Base-by-base conservation (phyloP, 352 stramenopile species). In the Aphanomyces cochlioides region DNA sequence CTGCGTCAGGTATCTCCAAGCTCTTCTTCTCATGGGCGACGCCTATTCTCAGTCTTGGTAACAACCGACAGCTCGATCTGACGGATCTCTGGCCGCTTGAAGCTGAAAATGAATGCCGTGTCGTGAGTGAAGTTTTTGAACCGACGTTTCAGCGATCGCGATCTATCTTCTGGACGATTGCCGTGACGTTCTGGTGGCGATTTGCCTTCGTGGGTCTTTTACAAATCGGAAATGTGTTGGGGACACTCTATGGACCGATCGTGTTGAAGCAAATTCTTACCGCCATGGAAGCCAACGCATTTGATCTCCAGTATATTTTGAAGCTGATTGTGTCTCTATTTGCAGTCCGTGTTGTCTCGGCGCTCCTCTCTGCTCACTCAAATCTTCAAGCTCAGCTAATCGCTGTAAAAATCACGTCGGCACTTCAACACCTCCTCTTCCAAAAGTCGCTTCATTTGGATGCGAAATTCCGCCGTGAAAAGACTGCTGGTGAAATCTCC, bases 341-440 rank as follows among this genome's bases (percentile, higher is more conserved):
- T 7, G 19, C 47, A 7, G 60, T 67, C 60, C 45, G 79, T 7
- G 74, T 90, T 37, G 59, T 90, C 66, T 80, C 85, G 63, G 83
- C 82, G 40, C 73, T 92, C 39, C 72, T 91, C 19, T 84, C 81
- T 38, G 72, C 78, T 4, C 88, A 85, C 74, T 83, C 84, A n/a
- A 79, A 79, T 53, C 58, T 77, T 0, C 81, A 92, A 74, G 80
- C 84, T 43, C 80, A 90, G 74, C 76, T 84, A 28, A 80, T 80
- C 43, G 83, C 80, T 58, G 64, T 92, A 61, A 76, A 80, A 59
- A 80, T 92, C 47, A 83, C 83, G 19, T 79, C 79, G 66, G 83
- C 80, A 56, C 75, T 93, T 58, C 82, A 90, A 76, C 89, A 80
- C 72, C 71, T 91, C 48, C 78, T 93, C 4, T 88, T 90, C 71